These are phyloP conservation scores for Polymyxa betae DNA, from an alignment of 208 protist species.

Conservation along the genomic window DNA sequence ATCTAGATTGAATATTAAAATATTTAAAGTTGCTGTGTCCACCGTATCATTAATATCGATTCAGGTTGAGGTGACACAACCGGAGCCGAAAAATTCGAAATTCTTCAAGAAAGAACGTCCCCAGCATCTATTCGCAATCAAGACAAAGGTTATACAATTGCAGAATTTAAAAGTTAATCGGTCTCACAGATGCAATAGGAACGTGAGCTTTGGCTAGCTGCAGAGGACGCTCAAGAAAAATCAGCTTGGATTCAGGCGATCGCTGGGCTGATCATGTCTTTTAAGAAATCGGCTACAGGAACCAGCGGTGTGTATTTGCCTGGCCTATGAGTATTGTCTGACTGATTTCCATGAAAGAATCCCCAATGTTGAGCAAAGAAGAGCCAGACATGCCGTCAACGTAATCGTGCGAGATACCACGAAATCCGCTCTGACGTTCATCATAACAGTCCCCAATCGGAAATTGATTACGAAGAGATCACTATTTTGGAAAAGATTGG, in stretches of 20 bases:
- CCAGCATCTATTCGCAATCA: not conserved
- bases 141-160: not conserved
- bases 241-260: not conserved
- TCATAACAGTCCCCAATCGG: not conserved
- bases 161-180: not conserved
- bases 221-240: constrained; percentile 41
- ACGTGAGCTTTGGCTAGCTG: constrained; percentile 46
- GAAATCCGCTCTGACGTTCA: not conserved
- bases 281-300: not conserved
- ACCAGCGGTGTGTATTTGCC: not conserved
- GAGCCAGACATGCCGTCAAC: not conserved
- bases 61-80: not conserved
- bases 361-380: not conserved
- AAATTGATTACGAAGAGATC: constrained; percentile 23
- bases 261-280: not conserved
- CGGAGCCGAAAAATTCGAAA: not conserved
- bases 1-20: too few relatives aligned
- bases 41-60: too few relatives aligned
- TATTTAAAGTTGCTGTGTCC: too few relatives aligned
- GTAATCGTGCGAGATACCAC: not conserved
- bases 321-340: not conserved
- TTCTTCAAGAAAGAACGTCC: constrained; percentile 47
- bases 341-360: not conserved
- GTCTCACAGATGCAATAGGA: not conserved
- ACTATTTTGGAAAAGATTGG: constrained; percentile 51